Percentiles rank a stretch among this genome's conserved stretches.
Evolutionary conservation across 176 grass and related monocot genomes (phyloP).

Genomic region (Elymus sibiricus): DNA sequence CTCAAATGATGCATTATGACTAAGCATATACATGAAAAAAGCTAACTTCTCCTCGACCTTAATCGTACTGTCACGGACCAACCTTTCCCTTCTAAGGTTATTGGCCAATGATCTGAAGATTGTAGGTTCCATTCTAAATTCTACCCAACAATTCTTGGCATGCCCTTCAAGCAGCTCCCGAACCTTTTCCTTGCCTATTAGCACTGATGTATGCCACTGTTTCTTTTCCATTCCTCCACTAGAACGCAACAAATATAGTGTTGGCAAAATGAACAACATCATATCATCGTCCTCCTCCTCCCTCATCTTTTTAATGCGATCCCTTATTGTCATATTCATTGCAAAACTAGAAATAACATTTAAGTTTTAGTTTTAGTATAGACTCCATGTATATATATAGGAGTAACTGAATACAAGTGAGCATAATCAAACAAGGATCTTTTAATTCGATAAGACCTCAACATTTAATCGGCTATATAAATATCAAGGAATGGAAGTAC

Average conservation of each 20-base stretch:
- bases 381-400: too few relatives aligned
- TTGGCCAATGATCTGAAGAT: not conserved
- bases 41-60: not conserved
- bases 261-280: too few relatives aligned
- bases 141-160: not conserved
- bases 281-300: not conserved
- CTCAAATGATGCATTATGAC: not conserved
- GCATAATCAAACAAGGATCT: too few relatives aligned
- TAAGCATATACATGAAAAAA: not conserved
- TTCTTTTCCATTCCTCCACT: not conserved
- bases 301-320: not conserved
- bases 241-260: not conserved
- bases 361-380: not conserved
- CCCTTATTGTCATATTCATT: not conserved
- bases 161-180: not conserved
- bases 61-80: not conserved
- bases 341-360: not conserved
- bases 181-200: not conserved
- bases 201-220: not conserved
- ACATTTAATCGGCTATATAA: too few relatives aligned
- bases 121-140: slow-evolving; percentile 2
- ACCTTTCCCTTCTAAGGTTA: not conserved
- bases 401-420: too few relatives aligned
- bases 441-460: too few relatives aligned
- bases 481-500: too few relatives aligned